Conservation (phyloP, 495 filamentous ascomycete species). For the Rhypophila decipiens region DNA sequence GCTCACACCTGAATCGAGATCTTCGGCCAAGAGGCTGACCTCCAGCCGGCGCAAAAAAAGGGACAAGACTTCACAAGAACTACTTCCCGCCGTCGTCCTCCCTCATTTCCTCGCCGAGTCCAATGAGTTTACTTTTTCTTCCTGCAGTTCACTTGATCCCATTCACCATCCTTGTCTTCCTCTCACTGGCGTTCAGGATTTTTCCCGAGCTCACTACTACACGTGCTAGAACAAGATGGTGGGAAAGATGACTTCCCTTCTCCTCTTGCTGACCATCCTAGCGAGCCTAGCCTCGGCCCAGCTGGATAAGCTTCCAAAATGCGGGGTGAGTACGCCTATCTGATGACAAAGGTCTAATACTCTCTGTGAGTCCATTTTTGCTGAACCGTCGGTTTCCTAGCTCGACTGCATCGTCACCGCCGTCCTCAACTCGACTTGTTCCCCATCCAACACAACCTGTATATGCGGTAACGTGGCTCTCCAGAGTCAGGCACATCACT, state of each 20-base stretch:
- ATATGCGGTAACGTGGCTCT: neutral
- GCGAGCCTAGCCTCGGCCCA: neutral
- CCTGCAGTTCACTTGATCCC: too few relatives aligned
- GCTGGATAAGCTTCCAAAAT: neutral
- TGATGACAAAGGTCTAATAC: neutral
- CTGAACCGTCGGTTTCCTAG: neutral
- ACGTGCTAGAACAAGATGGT: too few relatives aligned
- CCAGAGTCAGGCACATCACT: neutral
- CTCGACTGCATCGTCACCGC: neutral
- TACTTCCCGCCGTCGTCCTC: too few relatives aligned
- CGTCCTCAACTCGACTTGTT: neutral
- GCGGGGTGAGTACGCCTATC: neutral
- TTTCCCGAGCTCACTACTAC: too few relatives aligned
- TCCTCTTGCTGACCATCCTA: neutral
- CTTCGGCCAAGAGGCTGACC: too few relatives aligned
- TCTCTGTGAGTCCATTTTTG: neutral
- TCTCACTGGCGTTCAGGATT: too few relatives aligned
- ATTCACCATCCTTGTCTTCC: too few relatives aligned
- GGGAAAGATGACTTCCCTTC: neutral
- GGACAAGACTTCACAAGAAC: too few relatives aligned
- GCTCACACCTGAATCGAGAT: too few relatives aligned
- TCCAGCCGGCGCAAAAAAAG: too few relatives aligned
- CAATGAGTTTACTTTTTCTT: too few relatives aligned
- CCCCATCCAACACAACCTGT: neutral
- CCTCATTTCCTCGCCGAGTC: too few relatives aligned